phyloP scores from a whole-genome alignment of 495 filamentous ascomycete species.

The Coniosporium apollinis region DNA sequence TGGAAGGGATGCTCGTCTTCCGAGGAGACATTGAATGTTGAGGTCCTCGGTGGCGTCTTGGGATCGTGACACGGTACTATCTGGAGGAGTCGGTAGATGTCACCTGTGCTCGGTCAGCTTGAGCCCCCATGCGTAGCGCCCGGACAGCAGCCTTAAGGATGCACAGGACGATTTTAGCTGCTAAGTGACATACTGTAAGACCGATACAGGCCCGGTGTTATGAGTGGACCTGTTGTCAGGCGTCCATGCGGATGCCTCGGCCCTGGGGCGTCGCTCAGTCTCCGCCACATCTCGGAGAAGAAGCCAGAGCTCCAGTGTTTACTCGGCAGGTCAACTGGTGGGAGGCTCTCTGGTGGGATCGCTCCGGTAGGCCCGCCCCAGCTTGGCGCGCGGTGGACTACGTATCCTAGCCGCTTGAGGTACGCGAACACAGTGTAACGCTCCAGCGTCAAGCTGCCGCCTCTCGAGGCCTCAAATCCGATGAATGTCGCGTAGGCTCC shows the following conservation, averaged over 20 bases:
- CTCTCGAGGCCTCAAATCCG: slow-evolving; percentile 42
- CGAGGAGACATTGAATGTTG: slow-evolving; percentile 4
- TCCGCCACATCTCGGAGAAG: slow-evolving; percentile 14
- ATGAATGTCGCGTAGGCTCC: slow-evolving; percentile 72
- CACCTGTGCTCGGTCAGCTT: slow-evolving; percentile 17
- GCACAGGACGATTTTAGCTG: background rate
- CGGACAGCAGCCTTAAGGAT: background rate
- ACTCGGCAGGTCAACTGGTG: slow-evolving; percentile 4
- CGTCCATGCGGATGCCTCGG: slow-evolving; percentile 2
- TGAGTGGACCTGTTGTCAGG: slow-evolving; percentile 43
- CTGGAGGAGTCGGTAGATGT: slow-evolving; percentile 59
- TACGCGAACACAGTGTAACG: slow-evolving; percentile 74
- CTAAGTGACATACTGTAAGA: slow-evolving; percentile 36
- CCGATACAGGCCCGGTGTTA: slow-evolving; percentile 61
- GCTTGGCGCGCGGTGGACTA: slow-evolving; percentile 48
- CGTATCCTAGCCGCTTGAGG: slow-evolving; percentile 70
- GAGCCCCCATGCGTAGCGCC: background rate
- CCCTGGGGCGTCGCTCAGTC: background rate
- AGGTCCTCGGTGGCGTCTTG: slow-evolving; percentile 7
- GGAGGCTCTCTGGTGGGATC: slow-evolving; percentile 2
- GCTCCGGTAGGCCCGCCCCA: slow-evolving; percentile 28
- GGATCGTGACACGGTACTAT: slow-evolving; percentile 61
- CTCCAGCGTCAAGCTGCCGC: slow-evolving; percentile 51
- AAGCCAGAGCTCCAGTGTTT: slow-evolving; percentile 7
- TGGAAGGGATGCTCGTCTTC: slow-evolving; percentile 32